A percentile compares a stretch with the other conserved stretches of the same genome.
Conservation (phyloP, 2,329 filamentous ascomycete species). For the Achaetomium macrosporum region DNA sequence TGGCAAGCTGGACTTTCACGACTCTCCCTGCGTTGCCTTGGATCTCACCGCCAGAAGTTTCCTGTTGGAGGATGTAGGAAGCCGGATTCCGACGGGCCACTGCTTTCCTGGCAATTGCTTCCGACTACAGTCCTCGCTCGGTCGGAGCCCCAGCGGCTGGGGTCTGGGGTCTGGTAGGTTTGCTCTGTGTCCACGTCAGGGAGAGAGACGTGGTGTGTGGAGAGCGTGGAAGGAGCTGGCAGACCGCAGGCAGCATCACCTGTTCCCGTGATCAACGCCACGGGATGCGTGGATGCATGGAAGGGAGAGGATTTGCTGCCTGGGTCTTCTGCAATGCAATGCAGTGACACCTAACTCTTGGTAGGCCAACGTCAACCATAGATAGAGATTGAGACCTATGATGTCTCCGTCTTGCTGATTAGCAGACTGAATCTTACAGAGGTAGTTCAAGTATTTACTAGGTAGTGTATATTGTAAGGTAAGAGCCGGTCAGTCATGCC, state of each 20-base stretch:
- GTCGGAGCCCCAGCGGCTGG: not conserved
- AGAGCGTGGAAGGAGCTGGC: not conserved
- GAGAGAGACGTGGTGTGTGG: not conserved
- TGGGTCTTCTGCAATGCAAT: not conserved
- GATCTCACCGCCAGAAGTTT: constrained; percentile 4
- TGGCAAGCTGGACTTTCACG: not conserved
- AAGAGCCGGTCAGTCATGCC: no score
- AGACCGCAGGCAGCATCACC: constrained; percentile 4
- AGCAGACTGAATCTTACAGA: not conserved
- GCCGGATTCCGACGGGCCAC: not conserved
- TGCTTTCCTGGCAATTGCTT: not conserved
- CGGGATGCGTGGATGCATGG: not conserved
- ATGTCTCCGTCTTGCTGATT: no score
- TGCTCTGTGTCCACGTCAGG: constrained; percentile 5
- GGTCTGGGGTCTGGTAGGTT: not conserved
- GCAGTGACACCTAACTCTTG: not conserved
- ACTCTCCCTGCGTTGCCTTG: not conserved
- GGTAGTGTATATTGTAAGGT: no score
- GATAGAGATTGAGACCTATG: no score
- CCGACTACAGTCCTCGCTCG: not conserved
- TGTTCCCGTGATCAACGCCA: constrained; percentile 13
- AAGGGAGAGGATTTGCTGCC: no score
- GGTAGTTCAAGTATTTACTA: no score
- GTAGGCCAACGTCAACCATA: no score
- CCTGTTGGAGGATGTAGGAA: not conserved